Base-by-base conservation (phyloP, 352 stramenopile species). In the Globisporangium polare region DNA sequence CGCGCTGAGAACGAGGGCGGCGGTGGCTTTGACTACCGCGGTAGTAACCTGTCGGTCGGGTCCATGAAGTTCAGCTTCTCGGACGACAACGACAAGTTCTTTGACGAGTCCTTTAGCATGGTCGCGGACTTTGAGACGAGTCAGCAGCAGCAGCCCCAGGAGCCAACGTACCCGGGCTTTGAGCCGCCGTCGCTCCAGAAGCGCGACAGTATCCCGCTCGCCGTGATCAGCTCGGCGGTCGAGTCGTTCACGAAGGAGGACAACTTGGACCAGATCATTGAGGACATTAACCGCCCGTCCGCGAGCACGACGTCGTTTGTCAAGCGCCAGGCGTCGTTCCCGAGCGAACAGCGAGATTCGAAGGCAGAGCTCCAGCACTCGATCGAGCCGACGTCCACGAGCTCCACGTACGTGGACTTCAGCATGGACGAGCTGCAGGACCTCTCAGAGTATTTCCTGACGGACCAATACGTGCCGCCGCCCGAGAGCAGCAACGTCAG, bases 251-350 rank as follows among this genome's bases (percentile, higher is more conserved):
- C 79, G 29, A 77, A 87, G 50, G 78, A 88, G 56, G 78, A 78
- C 61, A 90, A 89, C 61, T 33, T 93, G 51, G 81, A 91, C 60
- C 71, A 82, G 58, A 90, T 93, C 50, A 90, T 93, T 46, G 78
- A 83, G 33, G 81, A 90, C 37, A 90, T 91, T 42, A 74, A 87
- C 58, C 75, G 74, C 15, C 69, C 78, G 20, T 86, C 76, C 26
- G 80, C 60, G 24, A 68, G 68, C 8, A 39, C 33, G 12, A 39
- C 33, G 45, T 75, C 75, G 2, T 66, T 88, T n/a, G 45, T 69
- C 17, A 89, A 88, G 29, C 5, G 72, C 68, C 17, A 29, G 43
- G n/a, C 47, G 26, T 53, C 71, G 66, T 52, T 65, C 69, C 6
- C 69, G 71, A 47, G 76, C 63, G 6, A 60, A 58, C 35, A 78